Evolutionary conservation across 768 basidiomycete genomes (phyloP), one percentile per base, ranked within the genome.

Genomic region (Lentinus tigrinus): DNA sequence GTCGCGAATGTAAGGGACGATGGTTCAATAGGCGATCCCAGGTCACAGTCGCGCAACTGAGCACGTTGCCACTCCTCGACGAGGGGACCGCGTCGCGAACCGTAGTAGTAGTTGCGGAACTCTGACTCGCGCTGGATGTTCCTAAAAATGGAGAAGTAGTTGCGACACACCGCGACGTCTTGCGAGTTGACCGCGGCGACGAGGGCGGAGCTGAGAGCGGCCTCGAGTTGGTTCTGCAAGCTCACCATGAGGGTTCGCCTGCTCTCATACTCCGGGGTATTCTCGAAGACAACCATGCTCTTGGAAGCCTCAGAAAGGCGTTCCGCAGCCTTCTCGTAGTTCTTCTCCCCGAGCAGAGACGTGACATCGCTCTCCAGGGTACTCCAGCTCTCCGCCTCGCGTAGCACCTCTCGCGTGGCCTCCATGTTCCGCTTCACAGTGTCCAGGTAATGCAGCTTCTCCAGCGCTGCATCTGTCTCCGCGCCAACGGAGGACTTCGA

Each of bases 371-470:
- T 81, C 70, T 98, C 97, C 46, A 99, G 81, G 2, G 93, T 92
- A 56, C 89, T 91, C 97, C 97, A 99, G 63, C 89, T 92, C 77
- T 98, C 95, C 13, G 97, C 95, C 69, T 98, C 96, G 24, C 88
- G 85, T 36, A 98, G 74, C 17, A 98, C 94, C 61, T 93, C 93
- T 34, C 95, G 79, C 1, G 93, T 83, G 0, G 87, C 85, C 69
- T 95, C 93, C 93, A 99, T 95, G 21, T 89, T 80, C 23, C 76
- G 77, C 69, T 94, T 97, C 27, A 95, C 81, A 10, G 82, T 84
- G 71, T 98, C 94, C 39, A 98, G 79, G 43, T 86, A 78, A 52
- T 85, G 84, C n/a, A 99, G 75, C 34, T 83, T 82, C 54, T 93
- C 87, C 57, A 98, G 78, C 3, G 89, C 87, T 4, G 74, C 74